A percentile compares a stretch with the other conserved stretches of the same genome.
phyloP scores from a whole-genome alignment of 1,139 yeast species.

The Blastobotrys serpentis region DNA sequence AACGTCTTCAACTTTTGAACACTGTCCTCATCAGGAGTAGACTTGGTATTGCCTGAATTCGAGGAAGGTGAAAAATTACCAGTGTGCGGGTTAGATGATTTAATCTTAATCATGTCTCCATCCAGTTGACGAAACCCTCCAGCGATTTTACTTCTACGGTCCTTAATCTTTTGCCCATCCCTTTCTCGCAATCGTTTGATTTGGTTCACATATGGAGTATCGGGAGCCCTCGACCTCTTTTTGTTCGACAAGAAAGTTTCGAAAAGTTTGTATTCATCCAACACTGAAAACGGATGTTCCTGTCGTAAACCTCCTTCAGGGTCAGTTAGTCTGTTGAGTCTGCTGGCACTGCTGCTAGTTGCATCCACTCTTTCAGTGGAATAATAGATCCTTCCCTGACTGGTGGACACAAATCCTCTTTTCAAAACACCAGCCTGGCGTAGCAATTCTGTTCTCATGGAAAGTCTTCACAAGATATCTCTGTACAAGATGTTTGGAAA shows the following conservation, averaged over 20 bases:
- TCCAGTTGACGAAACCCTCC: slow-evolving; percentile 1
- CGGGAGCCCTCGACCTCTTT: slow-evolving; percentile 15
- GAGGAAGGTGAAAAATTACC: neutral
- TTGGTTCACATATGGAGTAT: slow-evolving; percentile 24
- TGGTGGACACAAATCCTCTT: neutral
- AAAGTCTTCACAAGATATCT: no score
- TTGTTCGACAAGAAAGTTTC: slow-evolving; percentile 20
- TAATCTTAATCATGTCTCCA: neutral
- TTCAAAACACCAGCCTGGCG: neutral
- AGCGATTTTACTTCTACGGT: neutral
- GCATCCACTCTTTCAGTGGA: neutral
- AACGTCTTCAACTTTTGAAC: slow-evolving; percentile 10
- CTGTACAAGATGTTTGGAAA: neutral
- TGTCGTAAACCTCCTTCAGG: slow-evolving; percentile 4
- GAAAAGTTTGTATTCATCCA: slow-evolving; percentile 22
- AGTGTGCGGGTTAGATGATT: neutral
- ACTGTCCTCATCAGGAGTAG: slow-evolving; percentile 4
- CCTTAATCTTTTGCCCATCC: slow-evolving; percentile 18
- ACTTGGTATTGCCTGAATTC: neutral
- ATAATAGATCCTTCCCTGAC: neutral
- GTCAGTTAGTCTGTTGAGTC: neutral
- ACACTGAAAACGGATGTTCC: slow-evolving; percentile 16
- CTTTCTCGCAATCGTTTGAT: slow-evolving; percentile 24
- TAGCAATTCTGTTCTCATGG: slow-evolving; percentile 1
- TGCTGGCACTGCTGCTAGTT: neutral